These are phyloP conservation scores for Rhipidocladum racemiflorum DNA, from an alignment of 176 grass and related monocot species.

Conservation along the genomic window DNA sequence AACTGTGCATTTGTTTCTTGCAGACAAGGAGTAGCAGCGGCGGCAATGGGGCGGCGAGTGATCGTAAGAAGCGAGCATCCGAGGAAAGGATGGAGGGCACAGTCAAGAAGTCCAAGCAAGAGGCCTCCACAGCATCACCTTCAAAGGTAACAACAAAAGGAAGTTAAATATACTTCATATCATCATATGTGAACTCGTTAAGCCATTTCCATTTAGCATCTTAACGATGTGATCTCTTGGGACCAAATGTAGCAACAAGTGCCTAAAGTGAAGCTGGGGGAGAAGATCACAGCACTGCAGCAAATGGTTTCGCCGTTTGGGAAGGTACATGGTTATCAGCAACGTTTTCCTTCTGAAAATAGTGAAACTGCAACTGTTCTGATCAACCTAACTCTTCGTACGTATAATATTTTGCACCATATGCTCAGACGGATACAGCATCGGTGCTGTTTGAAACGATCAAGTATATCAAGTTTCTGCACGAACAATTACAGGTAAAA, in stretches of 20 bases:
- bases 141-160: slow-evolving; percentile 47
- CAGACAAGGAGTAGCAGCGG: slow-evolving; percentile 46
- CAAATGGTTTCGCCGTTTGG: slow-evolving; percentile 92
- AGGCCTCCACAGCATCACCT: slow-evolving; percentile 47
- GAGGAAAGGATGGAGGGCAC: slow-evolving; percentile 41
- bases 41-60: slow-evolving; percentile 37
- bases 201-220: not conserved
- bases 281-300: slow-evolving; percentile 88
- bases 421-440: slow-evolving; percentile 82
- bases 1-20: not conserved
- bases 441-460: slow-evolving; percentile 84
- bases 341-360: not conserved
- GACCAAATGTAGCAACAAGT: slow-evolving; percentile 52
- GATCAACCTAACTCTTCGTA: not conserved
- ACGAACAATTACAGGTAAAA: slow-evolving; percentile 93
- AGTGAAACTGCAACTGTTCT: not conserved
- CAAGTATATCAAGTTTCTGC: slow-evolving; percentile 83
- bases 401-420: not conserved
- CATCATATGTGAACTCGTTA: not conserved
- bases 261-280: slow-evolving; percentile 80
- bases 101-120: slow-evolving; percentile 53
- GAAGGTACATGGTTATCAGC: slow-evolving; percentile 47
- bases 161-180: not conserved
- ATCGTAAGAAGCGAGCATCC: slow-evolving; percentile 48
- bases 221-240: slow-evolving; percentile 9